Evolutionary conservation across 2,329 filamentous ascomycete genomes (phyloP), one percentile per base, ranked within the genome.

Genomic region (Thielaviopsis punctulata): DNA sequence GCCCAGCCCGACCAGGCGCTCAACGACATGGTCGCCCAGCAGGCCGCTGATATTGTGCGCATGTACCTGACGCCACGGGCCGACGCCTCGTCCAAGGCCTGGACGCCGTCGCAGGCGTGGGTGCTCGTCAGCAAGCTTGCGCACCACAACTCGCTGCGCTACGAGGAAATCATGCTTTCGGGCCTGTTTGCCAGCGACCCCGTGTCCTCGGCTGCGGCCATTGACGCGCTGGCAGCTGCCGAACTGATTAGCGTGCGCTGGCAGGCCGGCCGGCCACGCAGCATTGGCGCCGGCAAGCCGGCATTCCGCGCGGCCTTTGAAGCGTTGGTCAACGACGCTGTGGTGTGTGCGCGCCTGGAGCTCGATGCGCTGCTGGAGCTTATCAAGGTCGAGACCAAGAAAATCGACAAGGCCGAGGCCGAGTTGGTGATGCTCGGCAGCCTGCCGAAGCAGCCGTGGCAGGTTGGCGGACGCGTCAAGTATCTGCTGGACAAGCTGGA

Each of bases 101-200:
- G 87, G 85, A 85, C 81, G 0, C 72, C 79, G 4, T 82, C 92
- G 61, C 92, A 96, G 68, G 90, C 87, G 0, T 96, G 92, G 92
- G 76, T 83, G 55, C 69, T 98, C 2, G 82, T 96, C 65, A 89
- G 85, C 62, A 72, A 77, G 25, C 78, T 98, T 13, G 82, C 86
- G 0, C 65, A 75, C n/a, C 69, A 77, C 10, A 77, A 82, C 5
- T 72, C 66, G 3, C 71, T 96, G 0, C 77, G 84, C 1, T 96
- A 95, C 71, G 90, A 94, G 65, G 84, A 93, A 61, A 72, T 95
- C 2, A 69, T 95, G 0, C 75, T 95, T 1, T 78, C 81, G 3
- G 79, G 84, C 52, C 75, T 85, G 0, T 94, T 93, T 66, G 78
- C 82, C 21, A 41, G 49, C 18, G 53, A 55, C 15, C 69, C 71